phyloP scores from a whole-genome alignment of 2,329 filamentous ascomycete genomes.

The Lachnellula occidentalis region DNA sequence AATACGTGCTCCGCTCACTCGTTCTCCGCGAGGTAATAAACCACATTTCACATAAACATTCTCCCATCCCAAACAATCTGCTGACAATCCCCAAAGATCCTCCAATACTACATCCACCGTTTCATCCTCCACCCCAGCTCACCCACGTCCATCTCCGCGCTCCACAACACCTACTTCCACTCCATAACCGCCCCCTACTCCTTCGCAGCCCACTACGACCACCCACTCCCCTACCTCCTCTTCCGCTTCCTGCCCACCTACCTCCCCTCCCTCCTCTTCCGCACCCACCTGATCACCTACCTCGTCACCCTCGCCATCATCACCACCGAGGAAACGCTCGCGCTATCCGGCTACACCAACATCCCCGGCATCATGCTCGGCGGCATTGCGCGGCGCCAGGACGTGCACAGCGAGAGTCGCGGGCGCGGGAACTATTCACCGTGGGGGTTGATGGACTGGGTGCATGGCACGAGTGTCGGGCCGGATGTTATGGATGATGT shows the following conservation, averaged over 20 bases:
- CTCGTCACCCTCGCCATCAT: slow-evolving; percentile 57
- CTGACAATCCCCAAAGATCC: slow-evolving; percentile 36
- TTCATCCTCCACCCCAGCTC: slow-evolving; percentile 56
- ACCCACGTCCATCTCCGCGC: slow-evolving; percentile 33
- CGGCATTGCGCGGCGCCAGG: slow-evolving; percentile 46
- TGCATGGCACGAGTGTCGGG: slow-evolving; percentile 49
- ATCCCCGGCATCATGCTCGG: slow-evolving; percentile 47
- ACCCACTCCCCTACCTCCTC: slow-evolving; percentile 59
- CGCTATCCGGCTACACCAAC: slow-evolving; percentile 62
- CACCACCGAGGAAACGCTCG: slow-evolving; percentile 61
- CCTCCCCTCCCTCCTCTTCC: slow-evolving; percentile 57
- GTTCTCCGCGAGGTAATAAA: slow-evolving; percentile 49
- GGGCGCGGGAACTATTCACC: slow-evolving; percentile 57
- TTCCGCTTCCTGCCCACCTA: slow-evolving; percentile 60
- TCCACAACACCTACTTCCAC: slow-evolving; percentile 47
- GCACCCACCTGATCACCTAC: slow-evolving; percentile 69
- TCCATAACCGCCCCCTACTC: slow-evolving; percentile 52
- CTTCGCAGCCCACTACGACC: slow-evolving; percentile 60
- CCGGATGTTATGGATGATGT: slow-evolving; percentile 49
- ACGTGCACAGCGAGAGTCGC: slow-evolving; percentile 51
- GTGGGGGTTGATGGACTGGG: slow-evolving; percentile 59
- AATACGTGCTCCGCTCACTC: slow-evolving; percentile 48
- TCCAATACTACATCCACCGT: slow-evolving; percentile 72
- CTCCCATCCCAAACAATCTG: background rate
- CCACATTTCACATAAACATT: background rate